Percentiles rank a stretch among this genome's conserved stretches.
These are phyloP conservation scores for Austroboletus novae-zelandiae DNA, from an alignment of 1,284 basidiomycete genomes.

Conservation along the genomic window DNA sequence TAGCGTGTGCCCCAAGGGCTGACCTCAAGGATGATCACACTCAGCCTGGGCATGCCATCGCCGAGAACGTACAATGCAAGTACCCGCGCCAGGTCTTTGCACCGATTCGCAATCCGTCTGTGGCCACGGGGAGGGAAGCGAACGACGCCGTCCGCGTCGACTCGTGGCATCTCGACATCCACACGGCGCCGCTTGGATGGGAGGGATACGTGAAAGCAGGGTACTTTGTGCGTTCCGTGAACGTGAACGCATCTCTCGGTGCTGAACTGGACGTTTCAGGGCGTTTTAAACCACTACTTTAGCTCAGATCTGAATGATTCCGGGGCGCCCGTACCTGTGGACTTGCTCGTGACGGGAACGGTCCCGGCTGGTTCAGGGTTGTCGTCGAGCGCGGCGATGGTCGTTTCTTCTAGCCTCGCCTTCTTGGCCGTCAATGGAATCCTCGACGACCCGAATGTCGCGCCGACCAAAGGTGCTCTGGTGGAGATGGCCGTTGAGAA, in stretches of 20 bases:
- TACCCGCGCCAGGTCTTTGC: constrained; percentile 58
- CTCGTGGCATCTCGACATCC: constrained; percentile 72
- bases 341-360: constrained; percentile 73
- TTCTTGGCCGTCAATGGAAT: constrained; percentile 76
- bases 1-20: constrained; percentile 68
- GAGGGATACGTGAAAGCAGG: constrained; percentile 86
- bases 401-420: constrained; percentile 77
- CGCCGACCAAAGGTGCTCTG: constrained; percentile 61
- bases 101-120: constrained; percentile 38
- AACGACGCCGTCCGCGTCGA: constrained; percentile 43
- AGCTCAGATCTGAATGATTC: constrained; percentile 21
- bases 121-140: constrained; percentile 14
- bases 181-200: constrained; percentile 72
- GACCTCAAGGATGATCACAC: constrained; percentile 4
- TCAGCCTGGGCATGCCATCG: constrained; percentile 49
- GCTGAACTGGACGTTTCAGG: constrained; percentile 40
- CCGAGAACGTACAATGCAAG: constrained; percentile 65
- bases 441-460: constrained; percentile 36
- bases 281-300: constrained; percentile 71
- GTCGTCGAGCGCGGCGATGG: constrained; percentile 83
- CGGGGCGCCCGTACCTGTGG: constrained; percentile 51
- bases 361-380: constrained; percentile 83
- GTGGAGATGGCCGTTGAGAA: constrained; percentile 79
- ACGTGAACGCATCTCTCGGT: neutral
- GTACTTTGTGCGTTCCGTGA: constrained; percentile 54